Evolutionary conservation across 345 rosid species (phyloP).

Genomic region (Fremontodendron californicum): DNA sequence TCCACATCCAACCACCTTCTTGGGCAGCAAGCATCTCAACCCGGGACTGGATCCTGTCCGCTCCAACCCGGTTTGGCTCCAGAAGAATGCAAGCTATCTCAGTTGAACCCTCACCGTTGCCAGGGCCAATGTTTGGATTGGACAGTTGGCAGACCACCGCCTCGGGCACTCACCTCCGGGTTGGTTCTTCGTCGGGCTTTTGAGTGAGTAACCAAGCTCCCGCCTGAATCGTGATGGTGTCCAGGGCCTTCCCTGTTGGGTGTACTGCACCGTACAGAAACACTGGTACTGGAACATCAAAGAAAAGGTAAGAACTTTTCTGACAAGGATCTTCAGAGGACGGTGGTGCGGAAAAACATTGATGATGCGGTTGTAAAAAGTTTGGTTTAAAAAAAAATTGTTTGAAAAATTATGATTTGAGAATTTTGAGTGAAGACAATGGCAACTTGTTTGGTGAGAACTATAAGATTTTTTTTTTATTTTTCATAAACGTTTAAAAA

Average conservation of each 20-base stretch:
- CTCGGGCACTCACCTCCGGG: conserved; percentile 53
- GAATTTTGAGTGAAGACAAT: too few relatives aligned
- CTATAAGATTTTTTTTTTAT: too few relatives aligned
- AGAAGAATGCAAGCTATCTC: conserved; percentile 69
- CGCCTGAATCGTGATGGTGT: conserved; percentile 53
- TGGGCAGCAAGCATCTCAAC: conserved; percentile 51
- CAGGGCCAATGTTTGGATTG: conserved; percentile 46
- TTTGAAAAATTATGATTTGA: too few relatives aligned
- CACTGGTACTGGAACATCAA: conserved; percentile 47
- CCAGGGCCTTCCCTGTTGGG: conserved; percentile 48
- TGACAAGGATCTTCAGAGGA: too few relatives aligned
- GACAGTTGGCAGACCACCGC: conserved; percentile 60
- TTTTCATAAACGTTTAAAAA: too few relatives aligned
- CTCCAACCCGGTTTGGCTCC: conserved; percentile 51
- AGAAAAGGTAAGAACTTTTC: neutral
- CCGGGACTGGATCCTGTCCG: conserved; percentile 46
- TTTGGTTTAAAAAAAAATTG: too few relatives aligned
- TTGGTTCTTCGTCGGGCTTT: conserved; percentile 47
- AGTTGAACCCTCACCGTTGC: conserved; percentile 42
- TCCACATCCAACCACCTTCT: conserved; percentile 51
- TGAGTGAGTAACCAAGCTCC: conserved; percentile 46
- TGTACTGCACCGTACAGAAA: too few relatives aligned
- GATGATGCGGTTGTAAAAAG: too few relatives aligned
- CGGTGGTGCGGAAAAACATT: too few relatives aligned
- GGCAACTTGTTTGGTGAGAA: too few relatives aligned